A percentile compares a stretch with the other conserved stretches of the same genome.
phyloP scores from a whole-genome alignment of 306 rosid species.

The Acacia crassicarpa region DNA sequence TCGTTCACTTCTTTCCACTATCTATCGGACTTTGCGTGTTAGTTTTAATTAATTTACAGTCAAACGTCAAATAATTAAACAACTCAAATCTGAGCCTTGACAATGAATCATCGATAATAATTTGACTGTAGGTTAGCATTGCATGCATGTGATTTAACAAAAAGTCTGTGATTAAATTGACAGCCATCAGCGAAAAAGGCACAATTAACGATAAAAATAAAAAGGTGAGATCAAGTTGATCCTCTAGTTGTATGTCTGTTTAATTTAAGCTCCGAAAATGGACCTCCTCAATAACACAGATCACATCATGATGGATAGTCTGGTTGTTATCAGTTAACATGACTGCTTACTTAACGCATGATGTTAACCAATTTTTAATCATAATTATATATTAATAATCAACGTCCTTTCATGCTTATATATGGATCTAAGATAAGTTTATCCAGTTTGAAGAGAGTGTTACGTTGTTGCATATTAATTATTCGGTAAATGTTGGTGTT shows the following conservation, averaged over 20 bases:
- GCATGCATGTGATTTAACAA: neutral
- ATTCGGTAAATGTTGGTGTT: neutral
- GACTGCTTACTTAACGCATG: constrained; percentile 59
- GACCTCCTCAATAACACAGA: constrained; percentile 38
- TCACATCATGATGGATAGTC: constrained; percentile 40
- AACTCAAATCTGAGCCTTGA: neutral
- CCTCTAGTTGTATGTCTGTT: constrained; percentile 2
- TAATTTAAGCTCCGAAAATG: constrained; percentile 26
- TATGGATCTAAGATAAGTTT: constrained; percentile 4
- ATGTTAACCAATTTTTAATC: constrained; percentile 28
- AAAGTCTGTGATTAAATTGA: neutral
- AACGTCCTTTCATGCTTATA: constrained; percentile 11
- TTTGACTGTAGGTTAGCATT: neutral
- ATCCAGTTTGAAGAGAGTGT: constrained; percentile 5
- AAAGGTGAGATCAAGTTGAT: constrained; percentile 19
- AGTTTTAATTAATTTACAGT: neutral
- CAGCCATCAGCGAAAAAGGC: neutral
- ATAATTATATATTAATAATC: neutral
- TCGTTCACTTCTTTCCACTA: neutral
- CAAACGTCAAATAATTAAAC: neutral
- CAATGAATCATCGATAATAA: neutral
- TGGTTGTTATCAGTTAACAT: constrained; percentile 40
- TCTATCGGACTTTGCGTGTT: neutral
- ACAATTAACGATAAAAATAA: neutral
- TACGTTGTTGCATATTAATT: neutral